These are phyloP conservation scores for Trichoderma asperelloides DNA, from an alignment of 495 filamentous ascomycete genomes.

Conservation along the genomic window DNA sequence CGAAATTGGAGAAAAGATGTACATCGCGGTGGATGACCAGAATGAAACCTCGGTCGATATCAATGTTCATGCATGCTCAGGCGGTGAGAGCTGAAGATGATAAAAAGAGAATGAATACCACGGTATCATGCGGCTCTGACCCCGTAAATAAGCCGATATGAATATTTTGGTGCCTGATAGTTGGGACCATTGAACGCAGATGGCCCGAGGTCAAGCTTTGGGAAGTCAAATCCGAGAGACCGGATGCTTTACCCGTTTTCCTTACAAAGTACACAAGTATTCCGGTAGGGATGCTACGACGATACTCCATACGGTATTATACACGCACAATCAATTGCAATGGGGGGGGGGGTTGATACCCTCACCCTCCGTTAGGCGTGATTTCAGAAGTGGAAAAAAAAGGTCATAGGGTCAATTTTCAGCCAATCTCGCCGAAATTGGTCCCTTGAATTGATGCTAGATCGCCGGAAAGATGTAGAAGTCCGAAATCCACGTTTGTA, in stretches of 20 bases:
- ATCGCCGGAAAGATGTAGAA: background rate
- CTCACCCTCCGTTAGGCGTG: background rate
- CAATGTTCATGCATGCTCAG: background rate
- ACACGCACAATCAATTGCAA: background rate
- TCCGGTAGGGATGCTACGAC: background rate
- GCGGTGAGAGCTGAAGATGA: background rate
- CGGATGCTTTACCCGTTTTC: background rate
- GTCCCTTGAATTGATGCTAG: background rate
- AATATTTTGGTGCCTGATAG: background rate
- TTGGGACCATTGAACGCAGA: too few relatives aligned
- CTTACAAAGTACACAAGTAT: background rate
- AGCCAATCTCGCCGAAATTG: background rate
- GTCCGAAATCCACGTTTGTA: background rate
- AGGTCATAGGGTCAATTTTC: background rate
- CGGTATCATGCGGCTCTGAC: background rate
- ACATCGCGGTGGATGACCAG: background rate
- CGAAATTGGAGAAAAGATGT: background rate
- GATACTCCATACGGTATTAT: background rate
- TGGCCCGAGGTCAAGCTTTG: background rate
- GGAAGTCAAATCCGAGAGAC: background rate
- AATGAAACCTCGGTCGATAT: background rate
- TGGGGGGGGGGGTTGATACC: background rate
- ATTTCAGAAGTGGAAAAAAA: background rate
- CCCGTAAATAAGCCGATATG: background rate
- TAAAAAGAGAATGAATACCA: background rate